These are phyloP conservation scores for Pseudocercospora macadamiae DNA, from an alignment of 2,329 filamentous ascomycete species.

Conservation along the genomic window DNA sequence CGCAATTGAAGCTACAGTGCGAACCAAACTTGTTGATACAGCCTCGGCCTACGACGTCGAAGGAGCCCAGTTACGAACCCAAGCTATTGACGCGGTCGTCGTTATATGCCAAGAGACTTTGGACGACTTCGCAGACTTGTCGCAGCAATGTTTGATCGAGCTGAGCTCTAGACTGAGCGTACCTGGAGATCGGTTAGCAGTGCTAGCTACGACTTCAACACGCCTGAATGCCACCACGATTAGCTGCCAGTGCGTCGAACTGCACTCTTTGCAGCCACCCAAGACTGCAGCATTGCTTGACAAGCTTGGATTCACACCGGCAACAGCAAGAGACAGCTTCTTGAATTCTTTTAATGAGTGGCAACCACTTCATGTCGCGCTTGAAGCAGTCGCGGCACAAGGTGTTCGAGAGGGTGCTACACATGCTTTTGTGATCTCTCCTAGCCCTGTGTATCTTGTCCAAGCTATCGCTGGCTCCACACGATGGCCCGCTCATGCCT, in stretches of 20 bases:
- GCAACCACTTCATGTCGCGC: slow-evolving; percentile 19
- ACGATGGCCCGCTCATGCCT: slow-evolving; percentile 22
- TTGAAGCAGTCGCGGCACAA: slow-evolving; percentile 9
- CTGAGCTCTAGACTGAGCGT: slow-evolving; percentile 20
- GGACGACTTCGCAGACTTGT: background rate
- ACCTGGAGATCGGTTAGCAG: slow-evolving; percentile 19
- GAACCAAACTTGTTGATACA: slow-evolving; percentile 22
- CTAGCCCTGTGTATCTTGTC: slow-evolving; percentile 16
- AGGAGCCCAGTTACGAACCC: background rate
- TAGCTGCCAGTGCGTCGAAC: slow-evolving; percentile 17
- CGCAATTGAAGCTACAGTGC: slow-evolving; percentile 33
- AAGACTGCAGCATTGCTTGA: slow-evolving; percentile 20
- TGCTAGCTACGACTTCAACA: slow-evolving; percentile 12
- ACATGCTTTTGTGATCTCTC: slow-evolving; percentile 22
- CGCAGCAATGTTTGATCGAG: slow-evolving; percentile 23
- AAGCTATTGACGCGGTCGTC: slow-evolving; percentile 22
- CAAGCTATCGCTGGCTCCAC: slow-evolving; percentile 13
- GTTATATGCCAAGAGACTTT: slow-evolving; percentile 19
- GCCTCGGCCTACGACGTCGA: background rate
- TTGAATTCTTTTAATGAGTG: background rate
- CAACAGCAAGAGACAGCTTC: slow-evolving; percentile 13
- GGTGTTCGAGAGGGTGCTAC: slow-evolving; percentile 9
- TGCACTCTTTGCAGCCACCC: slow-evolving; percentile 21
- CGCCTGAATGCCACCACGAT: slow-evolving; percentile 11
- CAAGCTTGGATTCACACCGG: slow-evolving; percentile 21